These are phyloP conservation scores for Rubroshorea leprosula DNA, from an alignment of 345 rosid species.

Conservation along the genomic window DNA sequence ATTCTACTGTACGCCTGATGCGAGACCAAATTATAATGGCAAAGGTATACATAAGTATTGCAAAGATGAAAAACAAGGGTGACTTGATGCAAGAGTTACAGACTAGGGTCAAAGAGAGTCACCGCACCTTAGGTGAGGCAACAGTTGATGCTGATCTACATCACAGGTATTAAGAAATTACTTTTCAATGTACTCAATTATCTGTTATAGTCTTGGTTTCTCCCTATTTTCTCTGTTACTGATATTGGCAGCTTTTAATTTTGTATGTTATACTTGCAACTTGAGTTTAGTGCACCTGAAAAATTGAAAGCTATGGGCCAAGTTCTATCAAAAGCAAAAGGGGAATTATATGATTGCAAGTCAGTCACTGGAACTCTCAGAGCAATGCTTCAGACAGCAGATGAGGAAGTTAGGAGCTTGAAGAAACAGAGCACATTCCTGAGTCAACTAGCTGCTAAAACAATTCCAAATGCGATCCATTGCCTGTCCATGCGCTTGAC, in stretches of 20 bases:
- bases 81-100: conserved; percentile 72
- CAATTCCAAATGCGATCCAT: conserved; percentile 93
- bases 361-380: conserved; percentile 92
- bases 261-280: conserved; percentile 9
- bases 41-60: conserved; percentile 73
- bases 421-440: conserved; percentile 98
- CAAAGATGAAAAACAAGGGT: conserved; percentile 67
- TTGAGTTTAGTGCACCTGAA: conserved; percentile 54
- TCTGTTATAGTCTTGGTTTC: conserved; percentile 7
- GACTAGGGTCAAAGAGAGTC: conserved; percentile 77
- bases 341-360: conserved; percentile 86
- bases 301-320: conserved; percentile 92
- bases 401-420: conserved; percentile 95
- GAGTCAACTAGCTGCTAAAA: conserved; percentile 98
- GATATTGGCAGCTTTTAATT: conserved; percentile 11
- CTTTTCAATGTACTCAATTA: conserved; percentile 2
- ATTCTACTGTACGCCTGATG: conserved; percentile 83
- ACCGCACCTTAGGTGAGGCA: conserved; percentile 68
- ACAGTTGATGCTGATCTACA: conserved; percentile 80
- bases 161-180: conserved; percentile 41
- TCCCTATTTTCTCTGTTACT: conserved; percentile 6
- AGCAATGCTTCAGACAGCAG: conserved; percentile 97
- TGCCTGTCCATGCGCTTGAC: conserved; percentile 96
- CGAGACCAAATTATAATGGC: conserved; percentile 97
- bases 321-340: conserved; percentile 73